A percentile compares a stretch with the other conserved stretches of the same genome.
Evolutionary conservation across 139 green algal genomes (phyloP).

Genomic region (Dunaliella primolecta): DNA sequence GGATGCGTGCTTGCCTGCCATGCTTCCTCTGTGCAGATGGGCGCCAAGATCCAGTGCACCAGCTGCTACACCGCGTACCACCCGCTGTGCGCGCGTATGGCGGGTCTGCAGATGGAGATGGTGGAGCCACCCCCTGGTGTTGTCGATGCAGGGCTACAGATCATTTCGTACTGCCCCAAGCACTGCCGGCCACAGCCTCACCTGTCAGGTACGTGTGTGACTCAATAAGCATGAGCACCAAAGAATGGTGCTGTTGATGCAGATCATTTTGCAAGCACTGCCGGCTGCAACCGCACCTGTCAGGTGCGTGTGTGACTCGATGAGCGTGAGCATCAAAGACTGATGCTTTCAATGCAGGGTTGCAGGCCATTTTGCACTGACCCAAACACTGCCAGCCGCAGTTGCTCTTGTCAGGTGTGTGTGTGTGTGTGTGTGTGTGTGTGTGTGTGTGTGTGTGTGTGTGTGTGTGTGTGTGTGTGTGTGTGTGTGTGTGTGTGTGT

Average conservation of each 20-base stretch:
- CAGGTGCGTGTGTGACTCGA: too few relatives aligned
- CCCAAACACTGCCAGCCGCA: slow-evolving; percentile 64
- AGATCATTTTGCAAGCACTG: too few relatives aligned
- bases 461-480: too few relatives aligned
- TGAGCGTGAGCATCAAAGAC: too few relatives aligned
- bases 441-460: too few relatives aligned
- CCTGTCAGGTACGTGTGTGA: slow-evolving; percentile 38
- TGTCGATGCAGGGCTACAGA: slow-evolving; percentile 38
- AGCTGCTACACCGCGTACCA: slow-evolving; percentile 88
- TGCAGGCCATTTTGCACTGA: slow-evolving; percentile 71
- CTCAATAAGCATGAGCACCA: too few relatives aligned
- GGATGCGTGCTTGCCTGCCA: too few relatives aligned
- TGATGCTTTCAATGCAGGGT: slow-evolving; percentile 17
- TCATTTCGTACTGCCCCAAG: slow-evolving; percentile 70
- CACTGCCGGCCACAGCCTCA: slow-evolving; percentile 67
- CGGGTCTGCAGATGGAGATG: slow-evolving; percentile 84
- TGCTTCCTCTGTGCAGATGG: too few relatives aligned
- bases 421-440: too few relatives aligned
- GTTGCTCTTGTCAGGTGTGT: slow-evolving; percentile 47
- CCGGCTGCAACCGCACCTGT: too few relatives aligned
- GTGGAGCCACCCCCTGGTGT: slow-evolving; percentile 39
- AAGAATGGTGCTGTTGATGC: too few relatives aligned
- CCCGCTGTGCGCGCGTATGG: slow-evolving; percentile 80
- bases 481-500: too few relatives aligned
- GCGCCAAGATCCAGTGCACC: slow-evolving; percentile 92